These are phyloP conservation scores for Hanseniaspora mollemarum DNA, from an alignment of 805 yeast genomes.

Conservation along the genomic window DNA sequence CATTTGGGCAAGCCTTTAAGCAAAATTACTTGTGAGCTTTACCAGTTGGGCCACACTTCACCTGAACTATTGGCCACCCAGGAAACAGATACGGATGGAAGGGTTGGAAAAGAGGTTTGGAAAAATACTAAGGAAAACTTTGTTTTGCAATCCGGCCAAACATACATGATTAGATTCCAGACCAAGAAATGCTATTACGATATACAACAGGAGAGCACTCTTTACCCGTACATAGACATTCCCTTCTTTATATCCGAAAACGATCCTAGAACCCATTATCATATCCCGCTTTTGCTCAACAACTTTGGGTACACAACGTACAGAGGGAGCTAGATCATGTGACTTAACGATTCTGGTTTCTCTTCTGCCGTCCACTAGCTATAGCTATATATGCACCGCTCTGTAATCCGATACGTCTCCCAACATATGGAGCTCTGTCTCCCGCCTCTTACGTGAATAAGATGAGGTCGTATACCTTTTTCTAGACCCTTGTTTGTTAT, in stretches of 20 bases:
- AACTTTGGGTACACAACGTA: slow-evolving; percentile 85
- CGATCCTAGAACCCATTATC: slow-evolving; percentile 57
- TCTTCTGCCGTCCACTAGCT: too few species aligned
- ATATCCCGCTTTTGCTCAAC: slow-evolving; percentile 73
- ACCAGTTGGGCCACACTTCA: slow-evolving; percentile 22
- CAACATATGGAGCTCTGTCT: too few species aligned
- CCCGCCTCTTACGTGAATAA: too few species aligned
- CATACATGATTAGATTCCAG: slow-evolving; percentile 65
- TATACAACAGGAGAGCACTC: slow-evolving; percentile 37
- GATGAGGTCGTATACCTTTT: too few species aligned
- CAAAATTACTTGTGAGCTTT: slow-evolving; percentile 58
- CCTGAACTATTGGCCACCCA: slow-evolving; percentile 51
- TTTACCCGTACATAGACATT: slow-evolving; percentile 83
- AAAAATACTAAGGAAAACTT: slow-evolving; percentile 30
- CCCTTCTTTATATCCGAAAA: slow-evolving; percentile 54
- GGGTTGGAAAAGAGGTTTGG: slow-evolving; percentile 57
- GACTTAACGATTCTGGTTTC: too few species aligned
- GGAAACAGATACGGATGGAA: slow-evolving; percentile 68
- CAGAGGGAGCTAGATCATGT: slow-evolving; percentile 71
- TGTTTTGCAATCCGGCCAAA: slow-evolving; percentile 41
- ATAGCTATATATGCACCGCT: too few species aligned
- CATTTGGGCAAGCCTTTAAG: slow-evolving; percentile 72
- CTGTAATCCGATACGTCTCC: too few species aligned
- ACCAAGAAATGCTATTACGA: slow-evolving; percentile 52
- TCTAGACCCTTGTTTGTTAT: too few species aligned